Percentiles rank a stretch among this genome's conserved stretches.
Evolutionary conservation across 2,329 filamentous ascomycete genomes (phyloP).

Genomic region (Aspergillus fischeri): DNA sequence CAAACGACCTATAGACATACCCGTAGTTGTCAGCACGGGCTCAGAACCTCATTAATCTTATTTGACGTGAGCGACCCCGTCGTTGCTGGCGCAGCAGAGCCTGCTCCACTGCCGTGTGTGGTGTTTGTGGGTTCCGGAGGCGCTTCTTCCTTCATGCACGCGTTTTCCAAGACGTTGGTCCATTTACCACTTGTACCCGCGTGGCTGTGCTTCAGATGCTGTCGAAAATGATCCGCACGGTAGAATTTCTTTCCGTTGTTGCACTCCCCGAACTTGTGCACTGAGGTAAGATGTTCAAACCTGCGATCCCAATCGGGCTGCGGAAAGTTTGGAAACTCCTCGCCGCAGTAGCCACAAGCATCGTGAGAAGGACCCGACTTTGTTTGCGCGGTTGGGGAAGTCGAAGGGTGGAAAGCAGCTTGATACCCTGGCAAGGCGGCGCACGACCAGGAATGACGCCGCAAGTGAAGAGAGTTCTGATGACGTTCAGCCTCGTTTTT

Average conservation of each 20-base stretch:
- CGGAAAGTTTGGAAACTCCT: conserved; percentile 72
- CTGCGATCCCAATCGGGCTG: conserved; percentile 85
- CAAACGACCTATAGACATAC: not conserved
- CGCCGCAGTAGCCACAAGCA: conserved; percentile 90
- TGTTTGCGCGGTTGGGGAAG: conserved; percentile 39
- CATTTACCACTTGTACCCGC: conserved; percentile 95
- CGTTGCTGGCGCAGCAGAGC: conserved; percentile 3
- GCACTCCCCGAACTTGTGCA: conserved; percentile 97
- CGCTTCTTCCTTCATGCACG: conserved; percentile 86
- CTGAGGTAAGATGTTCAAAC: conserved; percentile 78
- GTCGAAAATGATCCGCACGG: conserved; percentile 93
- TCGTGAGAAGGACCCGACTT: conserved; percentile 50
- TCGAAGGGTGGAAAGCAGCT: conserved; percentile 81
- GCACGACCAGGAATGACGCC: conserved; percentile 95
- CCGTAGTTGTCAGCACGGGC: conserved; percentile 23
- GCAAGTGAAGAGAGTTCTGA: conserved; percentile 89
- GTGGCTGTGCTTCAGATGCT: conserved; percentile 97
- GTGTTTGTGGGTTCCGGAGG: conserved; percentile 27
- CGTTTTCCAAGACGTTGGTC: conserved; percentile 97
- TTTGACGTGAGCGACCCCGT: conserved; percentile 22
- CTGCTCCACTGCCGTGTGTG: conserved; percentile 2
- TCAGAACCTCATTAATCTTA: conserved; percentile 28
- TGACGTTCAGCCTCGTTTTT: conserved; percentile 97
- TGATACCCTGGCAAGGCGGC: conserved; percentile 72
- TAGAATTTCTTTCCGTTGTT: conserved; percentile 99